phyloP scores from a whole-genome alignment of 1,139 yeast species.

The Saccharomyces hybrid region DNA sequence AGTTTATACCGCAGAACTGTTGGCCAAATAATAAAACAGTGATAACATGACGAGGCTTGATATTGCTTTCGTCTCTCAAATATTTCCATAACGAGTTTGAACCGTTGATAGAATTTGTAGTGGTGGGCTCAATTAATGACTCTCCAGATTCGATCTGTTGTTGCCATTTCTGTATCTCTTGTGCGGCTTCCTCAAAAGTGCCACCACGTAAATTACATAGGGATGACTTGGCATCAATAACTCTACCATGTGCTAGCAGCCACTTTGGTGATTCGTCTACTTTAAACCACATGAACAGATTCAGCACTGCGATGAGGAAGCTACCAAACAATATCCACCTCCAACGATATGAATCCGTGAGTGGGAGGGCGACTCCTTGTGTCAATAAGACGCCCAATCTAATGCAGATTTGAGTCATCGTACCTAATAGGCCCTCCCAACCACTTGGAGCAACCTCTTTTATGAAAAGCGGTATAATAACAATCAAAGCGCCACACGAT shows the following conservation, averaged over 20 bases:
- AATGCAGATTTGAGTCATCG: conserved; percentile 80
- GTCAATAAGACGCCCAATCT: conserved; percentile 77
- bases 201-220: conserved; percentile 33
- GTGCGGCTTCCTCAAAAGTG: conserved; percentile 21
- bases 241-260: conserved; percentile 41
- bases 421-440: conserved; percentile 70
- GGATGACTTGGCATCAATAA: conserved; percentile 33
- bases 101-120: neutral
- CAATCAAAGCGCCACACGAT: conserved; percentile 84
- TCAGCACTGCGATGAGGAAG: conserved; percentile 43
- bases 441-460: conserved; percentile 69
- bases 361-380: conserved; percentile 60
- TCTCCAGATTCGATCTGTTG: neutral
- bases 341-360: conserved; percentile 67
- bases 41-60: conserved; percentile 55
- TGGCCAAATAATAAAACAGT: conserved; percentile 73
- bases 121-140: neutral
- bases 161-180: conserved; percentile 30
- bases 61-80: conserved; percentile 43
- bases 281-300: conserved; percentile 41
- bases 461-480: conserved; percentile 75
- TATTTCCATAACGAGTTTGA: conserved; percentile 36
- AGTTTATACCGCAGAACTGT: conserved; percentile 87
- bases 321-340: conserved; percentile 59
- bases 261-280: conserved; percentile 80